A percentile compares a stretch with the other conserved stretches of the same genome.
Conservation (phyloP, 2,329 filamentous ascomycete genomes). For the Sporothrix inflata region DNA sequence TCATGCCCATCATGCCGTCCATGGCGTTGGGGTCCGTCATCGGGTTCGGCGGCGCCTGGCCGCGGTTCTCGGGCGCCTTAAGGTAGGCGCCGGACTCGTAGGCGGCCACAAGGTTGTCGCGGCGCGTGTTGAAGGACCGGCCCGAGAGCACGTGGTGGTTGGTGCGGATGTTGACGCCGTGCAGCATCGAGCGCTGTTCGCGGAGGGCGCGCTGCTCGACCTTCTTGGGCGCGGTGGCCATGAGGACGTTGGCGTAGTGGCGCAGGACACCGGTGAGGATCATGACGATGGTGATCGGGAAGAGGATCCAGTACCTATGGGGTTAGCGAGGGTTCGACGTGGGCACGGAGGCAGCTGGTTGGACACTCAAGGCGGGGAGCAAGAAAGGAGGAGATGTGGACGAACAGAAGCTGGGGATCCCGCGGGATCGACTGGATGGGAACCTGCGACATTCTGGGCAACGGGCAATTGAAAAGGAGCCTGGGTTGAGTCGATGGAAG, state of each 20-base stretch:
- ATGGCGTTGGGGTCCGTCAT: slow-evolving; percentile 95
- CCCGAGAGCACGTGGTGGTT: slow-evolving; percentile 81
- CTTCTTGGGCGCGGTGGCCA: slow-evolving; percentile 83
- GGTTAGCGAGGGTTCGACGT: neutral
- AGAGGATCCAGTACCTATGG: slow-evolving; percentile 93
- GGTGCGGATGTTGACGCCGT: slow-evolving; percentile 79
- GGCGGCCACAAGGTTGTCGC: slow-evolving; percentile 76
- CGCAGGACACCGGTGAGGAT: slow-evolving; percentile 92
- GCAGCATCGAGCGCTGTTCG: slow-evolving; percentile 83
- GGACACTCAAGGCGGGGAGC: neutral
- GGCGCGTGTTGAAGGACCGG: slow-evolving; percentile 76
- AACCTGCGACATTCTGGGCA: slow-evolving; percentile 74
- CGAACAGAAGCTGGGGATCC: slow-evolving; percentile 97
- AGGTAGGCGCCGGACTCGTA: slow-evolving; percentile 87
- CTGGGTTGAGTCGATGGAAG: neutral
- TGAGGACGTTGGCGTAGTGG: slow-evolving; percentile 93
- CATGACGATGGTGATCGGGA: slow-evolving; percentile 98
- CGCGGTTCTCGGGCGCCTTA: slow-evolving; percentile 83
- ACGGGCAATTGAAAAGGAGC: neutral
- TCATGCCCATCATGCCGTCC: slow-evolving; percentile 99
- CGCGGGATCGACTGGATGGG: slow-evolving; percentile 93
- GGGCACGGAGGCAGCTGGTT: neutral
- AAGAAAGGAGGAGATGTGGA: slow-evolving; percentile 31
- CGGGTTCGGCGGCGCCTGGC: slow-evolving; percentile 87
- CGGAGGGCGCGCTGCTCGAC: slow-evolving; percentile 74